Evolutionary conservation across 495 filamentous ascomycete species (phyloP), one percentile per base, ranked within the genome.

Genomic region (Aspergillus conjunctus): DNA sequence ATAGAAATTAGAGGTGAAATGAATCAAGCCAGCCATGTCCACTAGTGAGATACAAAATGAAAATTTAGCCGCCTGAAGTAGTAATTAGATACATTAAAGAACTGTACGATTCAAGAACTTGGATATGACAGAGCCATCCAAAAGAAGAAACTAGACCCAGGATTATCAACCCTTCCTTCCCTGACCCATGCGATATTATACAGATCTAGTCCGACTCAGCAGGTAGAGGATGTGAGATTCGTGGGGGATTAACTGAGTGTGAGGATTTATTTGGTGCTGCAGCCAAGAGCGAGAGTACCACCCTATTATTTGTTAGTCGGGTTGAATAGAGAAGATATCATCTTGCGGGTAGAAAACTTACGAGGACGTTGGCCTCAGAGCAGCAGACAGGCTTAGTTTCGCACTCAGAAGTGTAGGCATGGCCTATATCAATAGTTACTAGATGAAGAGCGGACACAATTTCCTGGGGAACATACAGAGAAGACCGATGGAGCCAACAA

Each of bases 401-500:
- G n/a, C n/a, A n/a, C n/a, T n/a, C n/a, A n/a, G 60, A 44, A 21
- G 51, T 61, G 46, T 73, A 73, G 20, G 66, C 48, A 54, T 72
- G 59, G 60, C 74, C 74, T 77, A 20, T 44, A 30, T 63, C 54
- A 63, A 59, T 41, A 30, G 39, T 20, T 17, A 32, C 22, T 30
- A 30, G 1, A 15, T 6, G 22, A 2, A 15, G 37, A 17, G 17
- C 39, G 39, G 33, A 15, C 18, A 15, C 32, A 56, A 18, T 14
- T n/a, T n/a, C 44, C n/a, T 33, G 26, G 11, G 22, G 26, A 7
- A 64, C 74, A 26, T 72, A 75, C 71, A 77, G 4, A 66, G 48
- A 44, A 77, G 65, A 59, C 74, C 73, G 51, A 77, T 37, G 15
- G 71, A 74, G 44, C 73, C 72, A 45, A 97, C 85, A 54, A 97